Base-by-base conservation (phyloP, 2,329 filamentous ascomycete species). In the Ceratocystis lukuohia region DNA sequence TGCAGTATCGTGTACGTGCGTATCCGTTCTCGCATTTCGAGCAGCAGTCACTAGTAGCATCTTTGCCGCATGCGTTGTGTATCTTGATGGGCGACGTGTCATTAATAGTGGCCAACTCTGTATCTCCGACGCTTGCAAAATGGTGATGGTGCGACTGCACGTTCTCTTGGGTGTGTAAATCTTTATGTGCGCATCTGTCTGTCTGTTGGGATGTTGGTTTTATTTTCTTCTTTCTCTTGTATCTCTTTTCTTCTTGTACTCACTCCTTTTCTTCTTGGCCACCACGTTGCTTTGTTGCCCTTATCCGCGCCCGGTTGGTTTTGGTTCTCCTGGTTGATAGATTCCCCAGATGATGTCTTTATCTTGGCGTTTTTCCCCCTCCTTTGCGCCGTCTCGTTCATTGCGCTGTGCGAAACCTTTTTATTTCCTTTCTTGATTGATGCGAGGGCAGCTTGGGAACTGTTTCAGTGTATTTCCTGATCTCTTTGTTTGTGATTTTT, bases 21-120 rank as follows among this genome's bases (percentile, higher is more conserved):
- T 65, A 65, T 59, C 62, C 65, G 37, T 68, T 69, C 63, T 64
- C 45, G 33, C 56, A 53, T 20, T 22, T 64, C 33, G 57, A 41
- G 71, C 69, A 50, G 20, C 25, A 37, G 41, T 25, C 64, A 20
- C 50, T 68, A 22, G 25, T 64, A 33, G 64, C 44, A 25, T 62
- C 48, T 22, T 46, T 68, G 44, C 53, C 64, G 7, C 10, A n/a
- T 46, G 67, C 64, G 15, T 15, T 66, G 5, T n/a, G 56, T 17
- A 57, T 46, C 25, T 22, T 68, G 68, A 69, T 69, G 68, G 68
- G 70, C 41, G 66, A 72, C 70, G 69, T 69, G 37, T 15, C 37
- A 41, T 41, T 41, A 50, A 25, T 30, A 5, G 50, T 17, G 17
- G 46, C 48, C 30, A 68, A 69, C 68, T 69, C 69, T 70, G 44